Evolutionary conservation across 768 basidiomycete species (phyloP).

Genomic region (Vishniacozyma victoriae): DNA sequence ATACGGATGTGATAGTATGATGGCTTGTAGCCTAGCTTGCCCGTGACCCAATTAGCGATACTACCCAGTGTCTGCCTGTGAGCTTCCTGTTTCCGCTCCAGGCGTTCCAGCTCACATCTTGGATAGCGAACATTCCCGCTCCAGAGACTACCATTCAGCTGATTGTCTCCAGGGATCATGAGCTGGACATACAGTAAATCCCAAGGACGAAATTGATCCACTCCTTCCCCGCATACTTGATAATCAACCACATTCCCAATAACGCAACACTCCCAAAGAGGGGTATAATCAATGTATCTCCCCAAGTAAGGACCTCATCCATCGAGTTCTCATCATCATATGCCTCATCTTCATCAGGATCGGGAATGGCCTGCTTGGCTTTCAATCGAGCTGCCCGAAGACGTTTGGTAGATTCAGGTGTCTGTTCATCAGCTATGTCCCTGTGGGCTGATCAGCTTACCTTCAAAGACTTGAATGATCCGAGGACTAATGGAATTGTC

Average conservation of each 20-base stretch:
- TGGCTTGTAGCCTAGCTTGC: conserved; percentile 14
- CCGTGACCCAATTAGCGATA: conserved; percentile 1
- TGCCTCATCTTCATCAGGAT: conserved; percentile 25
- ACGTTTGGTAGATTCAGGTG: conserved; percentile 5
- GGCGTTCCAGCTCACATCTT: conserved; percentile 33
- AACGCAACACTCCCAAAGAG: conserved; percentile 60
- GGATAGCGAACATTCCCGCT: conserved; percentile 33
- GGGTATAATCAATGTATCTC: conserved; percentile 46
- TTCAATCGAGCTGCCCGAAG: conserved; percentile 4
- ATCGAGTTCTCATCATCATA: conserved; percentile 57
- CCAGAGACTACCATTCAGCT: conserved; percentile 14
- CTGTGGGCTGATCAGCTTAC: too few relatives aligned
- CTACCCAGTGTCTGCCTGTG: not conserved
- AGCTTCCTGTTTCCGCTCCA: conserved; percentile 2
- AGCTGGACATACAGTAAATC: conserved; percentile 37
- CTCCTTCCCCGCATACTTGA: conserved; percentile 68
- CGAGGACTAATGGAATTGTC: conserved; percentile 36
- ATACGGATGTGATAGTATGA: conserved; percentile 35
- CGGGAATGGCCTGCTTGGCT: conserved; percentile 1
- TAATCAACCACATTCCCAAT: conserved; percentile 61
- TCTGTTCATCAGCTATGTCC: conserved; percentile 1
- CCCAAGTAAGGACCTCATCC: conserved; percentile 51
- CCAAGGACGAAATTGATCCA: conserved; percentile 77
- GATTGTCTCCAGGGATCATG: not conserved
- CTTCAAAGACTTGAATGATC: conserved; percentile 44